These are phyloP conservation scores for Pyrus hybrid DNA, from an alignment of 331 rosid species.

Conservation along the genomic window DNA sequence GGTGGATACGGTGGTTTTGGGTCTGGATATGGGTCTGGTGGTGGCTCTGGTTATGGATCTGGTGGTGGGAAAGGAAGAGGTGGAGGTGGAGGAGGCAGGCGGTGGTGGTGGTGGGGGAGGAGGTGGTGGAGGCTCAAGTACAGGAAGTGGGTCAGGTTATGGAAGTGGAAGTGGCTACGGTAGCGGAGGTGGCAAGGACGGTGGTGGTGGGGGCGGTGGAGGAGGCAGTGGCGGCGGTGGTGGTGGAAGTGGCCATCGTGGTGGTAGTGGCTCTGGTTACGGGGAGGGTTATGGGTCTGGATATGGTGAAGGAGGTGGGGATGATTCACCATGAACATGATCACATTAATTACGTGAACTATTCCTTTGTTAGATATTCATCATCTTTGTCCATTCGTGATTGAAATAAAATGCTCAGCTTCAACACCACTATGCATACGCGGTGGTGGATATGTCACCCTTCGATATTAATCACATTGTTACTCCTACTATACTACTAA, in stretches of 20 bases:
- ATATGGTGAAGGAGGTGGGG: conserved; percentile 20
- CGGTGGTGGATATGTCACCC: not conserved
- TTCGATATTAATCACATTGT: not conserved
- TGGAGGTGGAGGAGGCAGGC: conserved; percentile 18
- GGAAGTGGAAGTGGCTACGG: conserved; percentile 17
- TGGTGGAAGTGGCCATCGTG: not conserved
- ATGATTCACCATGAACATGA: conserved; percentile 18
- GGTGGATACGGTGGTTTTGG: conserved; percentile 34
- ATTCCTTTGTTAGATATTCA: not conserved
- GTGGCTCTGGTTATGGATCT: conserved; percentile 27
- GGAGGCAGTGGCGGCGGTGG: conserved; percentile 11
- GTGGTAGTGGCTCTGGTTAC: conserved; percentile 12
- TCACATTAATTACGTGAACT: not conserved
- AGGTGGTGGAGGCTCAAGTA: conserved; percentile 36
- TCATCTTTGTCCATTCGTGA: not conserved
- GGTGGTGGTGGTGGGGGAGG: conserved; percentile 25
- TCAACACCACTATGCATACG: conserved; percentile 13
- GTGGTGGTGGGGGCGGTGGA: not conserved
- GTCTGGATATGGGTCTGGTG: conserved; percentile 27
- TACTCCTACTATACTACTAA: not conserved
- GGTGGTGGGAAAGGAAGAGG: conserved; percentile 14
- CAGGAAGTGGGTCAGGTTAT: conserved; percentile 40
- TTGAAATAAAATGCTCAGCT: conserved; percentile 24
- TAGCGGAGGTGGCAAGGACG: conserved; percentile 1
- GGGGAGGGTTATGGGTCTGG: conserved; percentile 38